A percentile compares a stretch with the other conserved stretches of the same genome.
Conservation (phyloP, 2,329 filamentous ascomycete genomes). For the Myotisia sp. region DNA sequence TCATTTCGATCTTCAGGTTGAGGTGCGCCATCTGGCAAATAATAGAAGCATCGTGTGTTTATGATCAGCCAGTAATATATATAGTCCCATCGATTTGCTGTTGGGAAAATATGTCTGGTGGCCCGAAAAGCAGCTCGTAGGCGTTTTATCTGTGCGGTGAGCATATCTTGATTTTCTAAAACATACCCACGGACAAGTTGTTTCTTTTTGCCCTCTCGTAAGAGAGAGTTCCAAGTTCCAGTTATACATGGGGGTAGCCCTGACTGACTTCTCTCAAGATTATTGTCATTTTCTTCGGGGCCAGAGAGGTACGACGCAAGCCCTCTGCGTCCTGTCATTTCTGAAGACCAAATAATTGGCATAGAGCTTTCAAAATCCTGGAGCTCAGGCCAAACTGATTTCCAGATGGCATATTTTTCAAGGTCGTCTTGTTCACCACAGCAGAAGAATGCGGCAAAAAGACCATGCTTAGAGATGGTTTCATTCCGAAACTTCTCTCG, state of each 20-base stretch:
- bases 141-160: conserved; percentile 40
- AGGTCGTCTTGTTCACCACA: conserved; percentile 24
- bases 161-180: conserved; percentile 23
- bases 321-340: conserved; percentile 21
- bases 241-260: conserved; percentile 26
- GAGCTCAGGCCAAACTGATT: conserved; percentile 44
- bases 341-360: conserved; percentile 41
- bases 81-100: conserved; percentile 31
- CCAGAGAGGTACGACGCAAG: too few relatives aligned
- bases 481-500: conserved; percentile 38
- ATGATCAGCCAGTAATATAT: conserved; percentile 47
- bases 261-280: too few relatives aligned
- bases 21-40: conserved; percentile 31
- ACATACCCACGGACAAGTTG: too few relatives aligned
- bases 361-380: conserved; percentile 45
- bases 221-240: conserved; percentile 24
- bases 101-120: conserved; percentile 32
- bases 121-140: conserved; percentile 37
- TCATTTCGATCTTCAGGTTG: conserved; percentile 29
- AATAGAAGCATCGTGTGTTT: conserved; percentile 48
- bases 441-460: conserved; percentile 55
- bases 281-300: conserved; percentile 8
- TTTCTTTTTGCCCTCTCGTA: too few relatives aligned
- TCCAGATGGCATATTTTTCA: conserved; percentile 43
- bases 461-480: conserved; percentile 49